Percentiles rank a stretch among this genome's conserved stretches.
These are phyloP conservation scores for Ligustrum vulgare DNA, from an alignment of 257 asterid genomes.

Conservation along the genomic window DNA sequence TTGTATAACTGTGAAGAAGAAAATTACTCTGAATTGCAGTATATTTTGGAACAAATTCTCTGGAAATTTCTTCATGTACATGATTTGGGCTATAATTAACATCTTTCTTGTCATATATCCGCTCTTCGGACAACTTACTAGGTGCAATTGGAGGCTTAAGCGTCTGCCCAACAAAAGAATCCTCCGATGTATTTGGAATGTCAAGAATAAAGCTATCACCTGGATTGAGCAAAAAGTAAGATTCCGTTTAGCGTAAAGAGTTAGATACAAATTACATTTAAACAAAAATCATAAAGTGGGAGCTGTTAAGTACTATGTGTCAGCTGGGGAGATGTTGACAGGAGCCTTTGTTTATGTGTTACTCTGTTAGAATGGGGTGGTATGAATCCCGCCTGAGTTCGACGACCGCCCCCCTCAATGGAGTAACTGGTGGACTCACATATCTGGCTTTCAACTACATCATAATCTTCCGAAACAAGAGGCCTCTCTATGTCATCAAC, in stretches of 20 bases:
- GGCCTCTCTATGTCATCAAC: constrained; percentile 87
- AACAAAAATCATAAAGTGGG: neutral
- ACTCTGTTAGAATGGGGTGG: constrained; percentile 45
- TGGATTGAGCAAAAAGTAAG: constrained; percentile 38
- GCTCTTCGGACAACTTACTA: constrained; percentile 32
- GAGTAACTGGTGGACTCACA: constrained; percentile 41
- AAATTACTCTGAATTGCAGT: constrained; percentile 66
- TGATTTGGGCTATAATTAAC: constrained; percentile 23
- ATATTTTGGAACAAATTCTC: constrained; percentile 35
- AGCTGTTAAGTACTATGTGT: constrained; percentile 51
- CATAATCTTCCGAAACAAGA: constrained; percentile 67
- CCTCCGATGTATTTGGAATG: constrained; percentile 72
- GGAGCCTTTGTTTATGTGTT: constrained; percentile 51
- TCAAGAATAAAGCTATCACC: constrained; percentile 90
- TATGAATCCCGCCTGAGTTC: constrained; percentile 40
- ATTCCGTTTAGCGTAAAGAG: constrained; percentile 14
- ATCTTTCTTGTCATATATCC: constrained; percentile 30
- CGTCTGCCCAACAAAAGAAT: constrained; percentile 38
- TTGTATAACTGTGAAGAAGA: constrained; percentile 31
- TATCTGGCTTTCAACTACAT: constrained; percentile 41
- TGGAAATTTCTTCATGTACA: constrained; percentile 26
- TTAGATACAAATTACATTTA: neutral
- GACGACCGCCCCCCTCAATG: constrained; percentile 43
- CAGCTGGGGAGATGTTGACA: constrained; percentile 52
- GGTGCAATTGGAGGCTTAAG: constrained; percentile 35